A percentile compares a stretch with the other conserved stretches of the same genome.
Evolutionary conservation across 208 protist species (phyloP).

Genomic region (Trichomonas gallinae): DNA sequence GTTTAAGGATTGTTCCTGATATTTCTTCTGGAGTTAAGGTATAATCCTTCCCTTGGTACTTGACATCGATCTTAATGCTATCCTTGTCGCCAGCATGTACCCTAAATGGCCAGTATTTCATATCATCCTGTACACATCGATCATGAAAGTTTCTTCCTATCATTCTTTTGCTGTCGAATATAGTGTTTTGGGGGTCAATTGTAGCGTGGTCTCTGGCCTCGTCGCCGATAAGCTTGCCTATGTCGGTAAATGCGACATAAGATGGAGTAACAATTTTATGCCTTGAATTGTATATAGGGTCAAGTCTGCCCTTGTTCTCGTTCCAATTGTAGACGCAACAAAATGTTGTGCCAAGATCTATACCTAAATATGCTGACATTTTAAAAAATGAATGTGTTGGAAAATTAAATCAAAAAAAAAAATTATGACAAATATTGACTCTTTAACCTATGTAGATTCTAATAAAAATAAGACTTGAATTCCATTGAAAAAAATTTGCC

Average conservation of each 20-base stretch:
- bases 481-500: no score
- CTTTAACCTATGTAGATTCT: no score
- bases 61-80: not conserved
- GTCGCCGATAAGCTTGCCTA: conserved; percentile 46
- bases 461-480: no score
- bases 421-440: no score
- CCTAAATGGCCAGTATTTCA: not conserved
- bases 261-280: not conserved
- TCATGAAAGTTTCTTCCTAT: conserved; percentile 66
- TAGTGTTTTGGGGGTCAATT: conserved; percentile 66
- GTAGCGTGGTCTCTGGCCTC: conserved; percentile 61
- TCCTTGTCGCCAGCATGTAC: not conserved
- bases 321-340: not conserved
- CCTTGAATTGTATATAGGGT: not conserved
- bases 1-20: not conserved
- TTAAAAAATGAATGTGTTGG: not conserved
- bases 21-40: not conserved
- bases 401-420: no score
- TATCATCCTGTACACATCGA: not conserved
- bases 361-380: not conserved
- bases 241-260: not conserved
- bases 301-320: not conserved
- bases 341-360: conserved; percentile 1
- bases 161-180: conserved; percentile 74
- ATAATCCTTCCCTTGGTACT: not conserved